Evolutionary conservation across 164 flowering plant species (phyloP).

Genomic region (Dillenia suffruticosa): DNA sequence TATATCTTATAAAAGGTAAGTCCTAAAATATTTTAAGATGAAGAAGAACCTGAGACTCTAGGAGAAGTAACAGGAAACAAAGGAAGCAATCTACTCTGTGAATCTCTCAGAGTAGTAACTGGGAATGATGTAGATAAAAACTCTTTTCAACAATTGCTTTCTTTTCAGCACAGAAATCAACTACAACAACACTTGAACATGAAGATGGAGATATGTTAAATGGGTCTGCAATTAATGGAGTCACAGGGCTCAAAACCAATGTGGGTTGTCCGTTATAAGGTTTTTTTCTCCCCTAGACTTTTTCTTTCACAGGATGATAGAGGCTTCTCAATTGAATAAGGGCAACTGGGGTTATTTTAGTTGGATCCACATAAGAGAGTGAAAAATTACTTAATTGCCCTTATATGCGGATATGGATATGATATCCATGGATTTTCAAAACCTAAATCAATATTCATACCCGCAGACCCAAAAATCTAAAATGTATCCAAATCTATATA

Average conservation of each 20-base stretch:
- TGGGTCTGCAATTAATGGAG: constrained; percentile 62
- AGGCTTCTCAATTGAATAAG: too few relatives aligned
- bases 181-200: not conserved
- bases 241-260: constrained; percentile 83
- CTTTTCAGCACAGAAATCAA: constrained; percentile 55
- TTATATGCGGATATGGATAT: too few relatives aligned
- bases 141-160: constrained; percentile 87
- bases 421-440: too few relatives aligned
- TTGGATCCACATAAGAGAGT: too few relatives aligned
- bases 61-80: constrained; percentile 86
- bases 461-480: too few relatives aligned
- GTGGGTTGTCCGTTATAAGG: constrained; percentile 39
- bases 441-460: too few relatives aligned
- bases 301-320: too few relatives aligned
- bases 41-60: constrained; percentile 48
- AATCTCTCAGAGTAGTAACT: constrained; percentile 44
- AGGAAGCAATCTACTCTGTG: constrained; percentile 70
- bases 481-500: too few relatives aligned
- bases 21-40: not conserved
- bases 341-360: too few relatives aligned
- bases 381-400: too few relatives aligned
- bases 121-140: constrained; percentile 83
- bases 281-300: too few relatives aligned
- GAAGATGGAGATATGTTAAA: constrained; percentile 38
- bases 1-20: too few relatives aligned